Base-by-base conservation (phyloP, 2,329 filamentous ascomycete species). In the Grosmannia clavigera region DNA sequence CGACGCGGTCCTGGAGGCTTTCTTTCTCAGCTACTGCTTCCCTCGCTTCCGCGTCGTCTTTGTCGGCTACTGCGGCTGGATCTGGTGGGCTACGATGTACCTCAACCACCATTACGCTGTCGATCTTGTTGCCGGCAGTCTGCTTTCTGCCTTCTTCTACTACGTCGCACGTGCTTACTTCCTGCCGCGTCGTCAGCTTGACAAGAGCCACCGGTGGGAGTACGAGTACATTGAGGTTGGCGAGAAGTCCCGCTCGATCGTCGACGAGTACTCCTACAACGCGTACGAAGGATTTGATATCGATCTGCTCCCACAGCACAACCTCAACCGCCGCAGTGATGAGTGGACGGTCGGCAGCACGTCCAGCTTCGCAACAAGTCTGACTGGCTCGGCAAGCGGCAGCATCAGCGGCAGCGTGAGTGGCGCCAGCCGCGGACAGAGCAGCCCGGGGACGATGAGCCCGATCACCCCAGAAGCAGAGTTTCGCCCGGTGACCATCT, bases 21-120 rank as follows among this genome's bases (percentile, higher is more conserved):
- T 96, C 19, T 96, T 96, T 78, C 88, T 97, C 85, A 89, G 87
- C 73, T 87, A 95, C 73, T 85, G 89, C 71, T 96, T 97, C 78
- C 92, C 92, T 5, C 84, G 83, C 63, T 81, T 95, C 65, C 85
- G 88, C 65, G 84, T 86, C 14, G 74, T 94, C 58, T 95, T 95
- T 74, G 81, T 92, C 64, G 79, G 82, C 64, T 97, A 96, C 73
- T 87, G 88, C 53, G 81, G 88, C 70, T 96, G 92, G 92, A 85
- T 96, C 68, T 96, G 91, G 89, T 97, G 92, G 91, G 88, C 92
- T 14, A 97, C 92, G 66, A 96, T 97, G 90, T 96, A 97, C 70
- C 82, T 97, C 58, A 95, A 90, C 68, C 92, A 97, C 74, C 92
- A 97, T 76, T 97, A 97, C 71, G 92, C 92, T 38, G 88, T 97